Evolutionary conservation across 1,139 yeast species (phyloP).

Genomic region (Taiozyma sp.): DNA sequence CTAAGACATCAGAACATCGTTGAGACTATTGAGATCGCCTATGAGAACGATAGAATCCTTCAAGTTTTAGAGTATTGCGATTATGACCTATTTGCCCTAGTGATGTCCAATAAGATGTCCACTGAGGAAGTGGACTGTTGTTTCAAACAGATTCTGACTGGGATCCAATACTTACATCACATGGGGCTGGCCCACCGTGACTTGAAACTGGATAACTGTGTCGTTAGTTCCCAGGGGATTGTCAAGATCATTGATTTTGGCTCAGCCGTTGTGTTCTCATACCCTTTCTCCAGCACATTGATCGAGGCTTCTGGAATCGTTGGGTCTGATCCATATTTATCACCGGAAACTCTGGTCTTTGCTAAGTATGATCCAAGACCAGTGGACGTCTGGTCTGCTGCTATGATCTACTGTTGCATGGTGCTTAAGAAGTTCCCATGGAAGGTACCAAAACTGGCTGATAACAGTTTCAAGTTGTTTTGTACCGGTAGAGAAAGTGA

Average conservation of each 20-base stretch:
- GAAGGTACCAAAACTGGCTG: slow-evolving; percentile 89
- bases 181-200: slow-evolving; percentile 92
- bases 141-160: slow-evolving; percentile 78
- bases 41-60: slow-evolving; percentile 79
- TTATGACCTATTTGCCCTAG: slow-evolving; percentile 88
- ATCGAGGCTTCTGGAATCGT: slow-evolving; percentile 88
- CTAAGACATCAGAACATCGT: slow-evolving; percentile 87
- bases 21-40: slow-evolving; percentile 85
- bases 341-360: slow-evolving; percentile 86
- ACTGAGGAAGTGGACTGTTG: slow-evolving; percentile 85
- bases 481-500: slow-evolving; percentile 40
- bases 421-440: slow-evolving; percentile 91
- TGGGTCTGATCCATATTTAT: slow-evolving; percentile 91
- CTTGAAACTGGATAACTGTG: slow-evolving; percentile 90
- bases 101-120: slow-evolving; percentile 91
- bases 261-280: slow-evolving; percentile 86
- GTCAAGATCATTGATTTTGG: slow-evolving; percentile 93
- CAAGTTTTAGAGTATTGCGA: slow-evolving; percentile 97
- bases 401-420: slow-evolving; percentile 93
- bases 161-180: slow-evolving; percentile 78
- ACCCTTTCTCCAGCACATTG: slow-evolving; percentile 77
- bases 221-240: slow-evolving; percentile 76
- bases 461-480: slow-evolving; percentile 66
- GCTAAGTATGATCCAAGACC: slow-evolving; percentile 88
- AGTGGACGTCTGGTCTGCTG: slow-evolving; percentile 93